phyloP scores from a whole-genome alignment of 2,329 filamentous ascomycete genomes.

The Davidsoniella australis region DNA sequence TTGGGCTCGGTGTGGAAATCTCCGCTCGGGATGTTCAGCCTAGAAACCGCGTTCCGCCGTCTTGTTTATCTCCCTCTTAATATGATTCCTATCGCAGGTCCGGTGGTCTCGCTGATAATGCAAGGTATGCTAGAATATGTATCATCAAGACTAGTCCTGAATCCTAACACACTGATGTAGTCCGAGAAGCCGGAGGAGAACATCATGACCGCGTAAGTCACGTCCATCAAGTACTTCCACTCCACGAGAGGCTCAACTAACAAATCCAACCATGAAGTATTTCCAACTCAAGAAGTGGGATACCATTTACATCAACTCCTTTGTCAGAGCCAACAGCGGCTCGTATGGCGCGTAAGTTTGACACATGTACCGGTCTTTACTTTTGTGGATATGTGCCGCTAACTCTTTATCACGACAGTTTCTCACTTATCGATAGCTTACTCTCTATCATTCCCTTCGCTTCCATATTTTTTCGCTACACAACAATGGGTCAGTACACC shows the following conservation, averaged over 20 bases:
- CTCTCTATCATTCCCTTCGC: constrained; percentile 72
- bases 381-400: not conserved
- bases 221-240: no score
- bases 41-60: constrained; percentile 54
- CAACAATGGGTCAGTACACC: constrained; percentile 47
- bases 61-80: constrained; percentile 81
- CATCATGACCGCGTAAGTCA: constrained; percentile 35
- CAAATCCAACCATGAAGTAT: constrained; percentile 38
- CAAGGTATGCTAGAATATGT: constrained; percentile 36
- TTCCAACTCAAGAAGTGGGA: constrained; percentile 85
- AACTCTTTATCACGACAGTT: constrained; percentile 29
- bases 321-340: constrained; percentile 51
- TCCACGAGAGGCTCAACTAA: not conserved
- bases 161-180: constrained; percentile 19
- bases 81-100: constrained; percentile 74
- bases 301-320: constrained; percentile 43
- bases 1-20: constrained; percentile 40
- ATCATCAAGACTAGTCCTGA: no score
- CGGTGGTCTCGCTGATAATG: constrained; percentile 40
- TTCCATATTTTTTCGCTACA: constrained; percentile 75
- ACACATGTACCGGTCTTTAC: not conserved
- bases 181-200: constrained; percentile 28
- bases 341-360: constrained; percentile 62
- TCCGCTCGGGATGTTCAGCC: constrained; percentile 39
- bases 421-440: constrained; percentile 56